Evolutionary conservation across 2,329 filamentous ascomycete genomes (phyloP).

Genomic region (Penicillium capsulatum): DNA sequence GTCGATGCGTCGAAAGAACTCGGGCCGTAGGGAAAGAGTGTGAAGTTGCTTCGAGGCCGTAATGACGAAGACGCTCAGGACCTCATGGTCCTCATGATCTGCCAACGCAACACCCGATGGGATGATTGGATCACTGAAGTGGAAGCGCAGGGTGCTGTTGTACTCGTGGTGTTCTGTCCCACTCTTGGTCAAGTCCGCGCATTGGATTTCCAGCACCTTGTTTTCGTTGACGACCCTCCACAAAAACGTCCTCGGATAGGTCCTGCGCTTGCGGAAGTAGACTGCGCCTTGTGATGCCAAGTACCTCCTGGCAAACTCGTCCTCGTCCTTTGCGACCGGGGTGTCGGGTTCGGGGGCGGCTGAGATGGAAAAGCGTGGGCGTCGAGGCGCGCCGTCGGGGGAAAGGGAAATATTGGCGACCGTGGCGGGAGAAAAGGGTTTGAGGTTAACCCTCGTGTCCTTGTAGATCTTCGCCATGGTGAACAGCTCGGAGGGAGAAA

Average conservation of each 20-base stretch:
- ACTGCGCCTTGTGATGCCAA: constrained; percentile 76
- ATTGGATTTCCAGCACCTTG: constrained; percentile 75
- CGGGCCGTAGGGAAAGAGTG: constrained; percentile 75
- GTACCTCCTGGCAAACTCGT: constrained; percentile 66
- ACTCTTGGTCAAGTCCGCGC: constrained; percentile 72
- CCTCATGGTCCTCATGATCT: constrained; percentile 73
- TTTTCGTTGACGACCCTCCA: constrained; percentile 84
- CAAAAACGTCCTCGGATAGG: constrained; percentile 77
- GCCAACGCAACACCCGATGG: constrained; percentile 76
- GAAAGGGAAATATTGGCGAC: constrained; percentile 68
- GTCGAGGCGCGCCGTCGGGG: constrained; percentile 44
- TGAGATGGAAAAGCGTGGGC: constrained; percentile 45
- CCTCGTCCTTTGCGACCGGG: constrained; percentile 55
- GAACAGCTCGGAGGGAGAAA: constrained; percentile 17
- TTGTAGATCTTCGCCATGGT: constrained; percentile 72
- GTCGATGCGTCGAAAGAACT: constrained; percentile 69
- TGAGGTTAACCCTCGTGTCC: constrained; percentile 80
- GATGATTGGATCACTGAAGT: constrained; percentile 69
- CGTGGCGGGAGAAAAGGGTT: constrained; percentile 65
- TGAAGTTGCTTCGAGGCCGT: constrained; percentile 76
- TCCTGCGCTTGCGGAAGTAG: constrained; percentile 73
- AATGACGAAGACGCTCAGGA: constrained; percentile 72
- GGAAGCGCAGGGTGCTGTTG: constrained; percentile 70
- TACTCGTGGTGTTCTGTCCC: constrained; percentile 61
- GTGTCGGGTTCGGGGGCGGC: constrained; percentile 41